Evolutionary conservation across 2,329 filamentous ascomycete species (phyloP), one percentile per base, ranked within the genome.

Genomic region (Sporothrix brunneoviolacea): DNA sequence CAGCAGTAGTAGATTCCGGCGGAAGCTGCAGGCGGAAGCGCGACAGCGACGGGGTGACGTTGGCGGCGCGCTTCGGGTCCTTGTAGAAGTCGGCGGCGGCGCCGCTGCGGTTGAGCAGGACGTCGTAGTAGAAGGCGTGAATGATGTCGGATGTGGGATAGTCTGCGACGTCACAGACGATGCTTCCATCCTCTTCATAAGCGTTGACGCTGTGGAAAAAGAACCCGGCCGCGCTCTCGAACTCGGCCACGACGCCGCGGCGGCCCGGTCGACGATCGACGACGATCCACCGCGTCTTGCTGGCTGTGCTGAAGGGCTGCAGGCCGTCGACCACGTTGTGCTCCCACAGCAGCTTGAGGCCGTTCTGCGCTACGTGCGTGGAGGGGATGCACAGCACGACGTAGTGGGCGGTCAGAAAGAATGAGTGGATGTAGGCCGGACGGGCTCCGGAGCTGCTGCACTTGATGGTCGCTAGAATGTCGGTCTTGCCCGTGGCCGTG

Each of bases 201-300:
- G 86, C 79, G 58, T 94, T 94, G 61, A 88, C 71, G 0, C 79
- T 80, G 66, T 95, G 88, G 64, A 94, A 94, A 65, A 81, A 84
- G 70, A 91, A 94, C 41, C 82, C 82, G 0, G 85, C 76, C 0
- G 79, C 74, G 15, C 79, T 84, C 16, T 83, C 76, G 59, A 86
- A 91, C 2, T 74, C 78, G 8, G 80, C 83, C 0, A 93, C 74
- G 0, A 93, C 68, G 0, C 88, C 51, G 2, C 16, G 9, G 42
- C 73, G 72, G 4, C 73, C 76, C 3, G 71, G 66, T 4, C 62
- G 71, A 2, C 88, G 79, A 62, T 93, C 87, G 16, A 94, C 66
- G 0, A 94, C 78, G 55, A 86, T 80, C 88, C 89, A 94, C 24
- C 67, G 77, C 33, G 80, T 81, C 35, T 73, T 70, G 19, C 73